phyloP scores from a whole-genome alignment of 176 grass and related monocot genomes.

The Hordeum marinum region DNA sequence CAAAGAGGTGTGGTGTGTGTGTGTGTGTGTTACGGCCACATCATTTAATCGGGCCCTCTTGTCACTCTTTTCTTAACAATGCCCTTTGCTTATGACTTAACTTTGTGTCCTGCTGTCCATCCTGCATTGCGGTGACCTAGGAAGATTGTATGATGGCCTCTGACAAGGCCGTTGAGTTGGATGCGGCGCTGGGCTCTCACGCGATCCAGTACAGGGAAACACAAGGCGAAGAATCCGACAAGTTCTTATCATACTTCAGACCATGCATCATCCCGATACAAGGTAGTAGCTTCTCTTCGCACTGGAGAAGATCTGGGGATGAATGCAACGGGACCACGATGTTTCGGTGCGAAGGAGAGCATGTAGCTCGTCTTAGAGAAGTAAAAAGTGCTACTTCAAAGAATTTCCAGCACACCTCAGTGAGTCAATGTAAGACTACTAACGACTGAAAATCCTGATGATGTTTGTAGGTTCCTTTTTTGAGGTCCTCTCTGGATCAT shows the following conservation, averaged over 20 bases:
- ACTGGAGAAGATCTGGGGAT: constrained; percentile 19
- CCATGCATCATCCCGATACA: constrained; percentile 78
- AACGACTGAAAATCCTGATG: neutral
- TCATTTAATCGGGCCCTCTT: neutral
- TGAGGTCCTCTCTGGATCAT: constrained; percentile 61
- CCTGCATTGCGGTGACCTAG: constrained; percentile 35
- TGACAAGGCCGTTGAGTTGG: constrained; percentile 76
- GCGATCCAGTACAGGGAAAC: constrained; percentile 73
- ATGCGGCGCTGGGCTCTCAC: constrained; percentile 61
- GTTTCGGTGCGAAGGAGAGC: constrained; percentile 81
- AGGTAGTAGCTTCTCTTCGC: constrained; percentile 45
- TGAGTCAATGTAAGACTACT: neutral
- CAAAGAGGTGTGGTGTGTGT: constrained; percentile 39
- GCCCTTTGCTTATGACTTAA: constrained; percentile 3
- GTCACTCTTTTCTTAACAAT: neutral
- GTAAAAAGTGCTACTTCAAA: constrained; percentile 34
- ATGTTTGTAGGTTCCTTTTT: constrained; percentile 49
- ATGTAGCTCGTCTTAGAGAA: constrained; percentile 65
- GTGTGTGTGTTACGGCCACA: neutral
- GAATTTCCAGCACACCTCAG: neutral
- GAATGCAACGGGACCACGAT: constrained; percentile 37
- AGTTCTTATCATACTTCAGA: constrained; percentile 92
- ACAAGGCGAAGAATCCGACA: constrained; percentile 75
- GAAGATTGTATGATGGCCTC: constrained; percentile 61
- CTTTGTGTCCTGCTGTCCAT: neutral